Evolutionary conservation across 2,329 filamentous ascomycete genomes (phyloP), one percentile per base, ranked within the genome.

Genomic region (Exophiala oligosperma): DNA sequence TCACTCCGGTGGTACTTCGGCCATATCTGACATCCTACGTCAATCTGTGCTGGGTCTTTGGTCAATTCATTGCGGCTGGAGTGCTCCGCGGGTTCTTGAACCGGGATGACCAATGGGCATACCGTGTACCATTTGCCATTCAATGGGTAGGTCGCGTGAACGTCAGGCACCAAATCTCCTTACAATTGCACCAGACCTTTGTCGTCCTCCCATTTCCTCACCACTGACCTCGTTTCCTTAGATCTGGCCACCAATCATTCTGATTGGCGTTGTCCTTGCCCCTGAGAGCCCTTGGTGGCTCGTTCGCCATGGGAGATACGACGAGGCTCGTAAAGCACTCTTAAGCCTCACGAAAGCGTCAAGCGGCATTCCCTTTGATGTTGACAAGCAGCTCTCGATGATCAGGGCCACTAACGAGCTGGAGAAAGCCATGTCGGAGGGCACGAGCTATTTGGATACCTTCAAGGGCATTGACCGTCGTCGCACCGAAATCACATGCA

Each of bases 211-310:
- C 7, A 11, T 9, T 35, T 35, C 32, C 32, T 11, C 32, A 4
- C 8, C 32, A 44, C 41, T 44, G 11, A 44, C 41, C 41, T n/a
- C 8, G 17, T 44, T 17, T 26, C 24, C 17, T 44, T 12, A 44
- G 41, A 69, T 80, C 1, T 81, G 77, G 77, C 78, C 78, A 0
- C 63, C 77, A 1, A 76, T 76, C 2, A 68, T 81, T 3, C 69
- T 78, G 11, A 66, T 78, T 3, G 73, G 72, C 26, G 72, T 76
- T 53, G 69, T 70, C 48, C 71, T 79, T 9, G 77, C 77, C 2
- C 59, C 72, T 0, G 70, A 72, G 52, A 67, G 63, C 7, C 74
- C 73, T 3, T 75, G 73, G 71, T 75, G 72, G 72, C 66, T 73
- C n/a, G 67, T 75, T 2, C 72, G 74, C 11, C 66, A 72, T 35